A percentile compares a stretch with the other conserved stretches of the same genome.
These are phyloP conservation scores for Yarrowia divulgata DNA, from an alignment of 805 yeast genomes.

Conservation along the genomic window DNA sequence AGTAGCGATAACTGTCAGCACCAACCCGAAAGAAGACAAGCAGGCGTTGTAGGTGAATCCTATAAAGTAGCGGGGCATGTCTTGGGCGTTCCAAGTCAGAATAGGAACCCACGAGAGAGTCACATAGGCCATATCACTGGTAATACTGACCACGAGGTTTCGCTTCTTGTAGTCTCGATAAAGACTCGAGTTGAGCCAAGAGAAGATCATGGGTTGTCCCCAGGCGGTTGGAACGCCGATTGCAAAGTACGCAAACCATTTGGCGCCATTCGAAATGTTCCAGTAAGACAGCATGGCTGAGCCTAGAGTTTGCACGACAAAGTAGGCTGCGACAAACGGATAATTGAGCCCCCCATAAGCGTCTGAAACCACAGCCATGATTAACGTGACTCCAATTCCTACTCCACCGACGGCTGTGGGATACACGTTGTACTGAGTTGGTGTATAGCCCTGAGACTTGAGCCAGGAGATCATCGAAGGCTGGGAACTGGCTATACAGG, in stretches of 20 bases:
- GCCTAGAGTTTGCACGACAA: constrained; percentile 43
- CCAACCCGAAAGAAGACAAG: constrained; percentile 13
- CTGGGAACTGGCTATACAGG: background rate
- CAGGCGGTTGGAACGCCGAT: constrained; percentile 24
- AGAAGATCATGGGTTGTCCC: constrained; percentile 26
- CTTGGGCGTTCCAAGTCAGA: constrained; percentile 17
- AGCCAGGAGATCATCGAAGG: constrained; percentile 25
- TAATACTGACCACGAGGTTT: constrained; percentile 3
- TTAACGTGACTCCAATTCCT: background rate
- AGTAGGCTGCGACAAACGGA: constrained; percentile 12
- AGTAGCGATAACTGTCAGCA: background rate
- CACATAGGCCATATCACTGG: constrained; percentile 6
- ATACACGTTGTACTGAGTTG: constrained; percentile 2
- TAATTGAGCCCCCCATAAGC: constrained; percentile 12
- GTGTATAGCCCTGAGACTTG: constrained; percentile 4
- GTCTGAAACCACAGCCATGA: constrained; percentile 15
- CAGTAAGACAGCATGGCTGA: constrained; percentile 55
- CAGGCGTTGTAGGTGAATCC: constrained; percentile 22
- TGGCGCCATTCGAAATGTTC: constrained; percentile 7
- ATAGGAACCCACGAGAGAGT: background rate
- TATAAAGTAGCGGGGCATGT: constrained; percentile 10
- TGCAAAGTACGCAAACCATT: constrained; percentile 22
- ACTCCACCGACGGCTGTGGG: constrained; percentile 3
- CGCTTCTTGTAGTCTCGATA: constrained; percentile 3
- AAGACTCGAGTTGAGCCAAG: constrained; percentile 10